A percentile compares a stretch with the other conserved stretches of the same genome.
Evolutionary conservation across 768 basidiomycete species (phyloP).

Genomic region (Paxillus involutus): DNA sequence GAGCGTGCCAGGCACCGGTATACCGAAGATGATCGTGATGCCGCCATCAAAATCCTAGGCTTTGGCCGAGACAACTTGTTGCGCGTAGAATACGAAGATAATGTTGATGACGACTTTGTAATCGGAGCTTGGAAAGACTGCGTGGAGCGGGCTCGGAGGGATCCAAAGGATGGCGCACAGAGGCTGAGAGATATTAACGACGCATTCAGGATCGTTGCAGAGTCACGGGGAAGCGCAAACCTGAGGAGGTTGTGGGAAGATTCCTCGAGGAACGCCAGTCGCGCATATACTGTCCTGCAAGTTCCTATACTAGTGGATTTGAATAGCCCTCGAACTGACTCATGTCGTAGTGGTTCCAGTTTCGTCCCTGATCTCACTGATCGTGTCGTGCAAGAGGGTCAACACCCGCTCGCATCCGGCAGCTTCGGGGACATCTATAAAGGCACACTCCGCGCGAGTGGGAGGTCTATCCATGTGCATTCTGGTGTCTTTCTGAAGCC

Average conservation of each 20-base stretch:
- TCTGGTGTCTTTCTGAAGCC: not conserved
- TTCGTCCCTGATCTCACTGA: too few relatives aligned
- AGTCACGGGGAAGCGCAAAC: conserved; percentile 52
- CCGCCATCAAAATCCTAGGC: conserved; percentile 54
- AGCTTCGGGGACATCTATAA: too few relatives aligned
- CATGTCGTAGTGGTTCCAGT: too few relatives aligned
- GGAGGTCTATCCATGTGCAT: not conserved
- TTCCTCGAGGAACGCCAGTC: conserved; percentile 50
- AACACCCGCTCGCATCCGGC: too few relatives aligned
- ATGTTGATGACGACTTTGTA: conserved; percentile 69
- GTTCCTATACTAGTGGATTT: conserved; percentile 37
- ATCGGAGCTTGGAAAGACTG: conserved; percentile 66
- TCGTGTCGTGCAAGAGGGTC: too few relatives aligned
- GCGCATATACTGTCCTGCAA: conserved; percentile 72
- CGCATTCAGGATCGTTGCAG: conserved; percentile 70
- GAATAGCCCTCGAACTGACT: too few relatives aligned
- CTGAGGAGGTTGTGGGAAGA: conserved; percentile 53
- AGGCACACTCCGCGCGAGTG: too few relatives aligned
- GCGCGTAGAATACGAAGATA: conserved; percentile 66
- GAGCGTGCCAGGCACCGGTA: conserved; percentile 69
- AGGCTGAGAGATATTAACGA: conserved; percentile 59
- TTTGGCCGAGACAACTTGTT: conserved; percentile 63
- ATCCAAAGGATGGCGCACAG: conserved; percentile 42
- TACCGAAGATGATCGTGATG: conserved; percentile 51
- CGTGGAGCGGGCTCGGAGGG: conserved; percentile 55